Evolutionary conservation across 2,329 filamentous ascomycete genomes (phyloP), one percentile per base, ranked within the genome.

Genomic region (Grosmannia huntii): DNA sequence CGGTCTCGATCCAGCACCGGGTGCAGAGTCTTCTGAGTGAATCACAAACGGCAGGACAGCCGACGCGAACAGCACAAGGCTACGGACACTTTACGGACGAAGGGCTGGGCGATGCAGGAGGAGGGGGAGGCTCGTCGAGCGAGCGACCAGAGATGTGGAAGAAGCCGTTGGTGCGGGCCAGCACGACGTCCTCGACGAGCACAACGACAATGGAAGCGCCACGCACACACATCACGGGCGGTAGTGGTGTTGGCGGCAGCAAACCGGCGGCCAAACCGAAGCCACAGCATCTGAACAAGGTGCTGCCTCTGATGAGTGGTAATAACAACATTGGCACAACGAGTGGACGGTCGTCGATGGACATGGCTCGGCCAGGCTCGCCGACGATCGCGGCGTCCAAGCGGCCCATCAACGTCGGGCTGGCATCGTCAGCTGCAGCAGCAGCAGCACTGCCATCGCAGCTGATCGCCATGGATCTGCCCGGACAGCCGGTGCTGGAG

Each of bases 1-100:
- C 90, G 21, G 81, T 84, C n/a, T 88, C 86, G 28, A 99, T 99
- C 65, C 90, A 97, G 69, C 90, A 89, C 67, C 86, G 92, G 62
- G 89, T 99, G 57, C 89, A 95, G 73, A 89, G 83, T 55, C 76
- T 97, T 55, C 75, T 99, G 19, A 85, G 85, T 61, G 91, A 96
- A 66, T 89, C 86, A 48, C 82, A 83, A 63, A 76, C 82, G 5
- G 72, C 77, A 0, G 68, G 78, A 1, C 72, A 74, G 16, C 79
- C 82, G 31, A 83, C 85, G 63, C 73, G 77, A 55, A 96, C 90
- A 0, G 91, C 91, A 0, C 85, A 91, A 62, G 92, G 92, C 0
- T 97, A 97, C 68, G 94, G 94, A 9, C 85, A 85, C 60, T 96
- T 88, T 69, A 90, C 91, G 23, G 87, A 85, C 62, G 41, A 44